Evolutionary conservation across 805 yeast genomes (phyloP), one percentile per base, ranked within the genome.

Genomic region (Lachancea nothofagi): DNA sequence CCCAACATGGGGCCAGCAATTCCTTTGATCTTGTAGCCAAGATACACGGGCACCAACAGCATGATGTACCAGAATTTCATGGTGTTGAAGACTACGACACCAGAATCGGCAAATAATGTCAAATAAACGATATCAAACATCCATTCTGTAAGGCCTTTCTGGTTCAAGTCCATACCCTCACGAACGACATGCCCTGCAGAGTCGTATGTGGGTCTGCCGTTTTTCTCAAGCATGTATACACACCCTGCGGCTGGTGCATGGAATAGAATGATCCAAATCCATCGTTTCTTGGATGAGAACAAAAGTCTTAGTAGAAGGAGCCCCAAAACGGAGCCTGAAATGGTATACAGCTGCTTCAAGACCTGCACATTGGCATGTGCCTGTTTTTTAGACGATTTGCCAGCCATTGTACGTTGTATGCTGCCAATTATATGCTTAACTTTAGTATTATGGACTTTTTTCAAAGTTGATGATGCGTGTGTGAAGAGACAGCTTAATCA

Each of bases 101-200:
- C 62, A 1, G 70, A 30, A 43, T 75, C 72, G 19, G 74, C 63
- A n/a, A 69, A 44, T 57, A 76, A 61, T 6, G 80, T 74, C 36
- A 75, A 45, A 53, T 77, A 77, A 30, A 77, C 60, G 26, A 73
- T 47, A 50, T 77, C 83, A 46, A 75, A 74, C 56, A 76, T 56
- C 53, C 74, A 75, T 53, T 75, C 80, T 26, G 67, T 69, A 9
- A 75, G 54, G 0, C 80, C 80, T 8, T 42, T 26, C 19, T 70
- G 72, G 24, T 56, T 52, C 34, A 77, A 58, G 46, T 77, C 79
- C 32, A 67, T 69, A 1, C 80, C 80, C 26, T 69, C 60, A 17
- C 58, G 65, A 7, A 66, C 47, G 41, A 74, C 56, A 46, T 65
- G 68, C 4, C 63, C 59, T 30, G 45, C 38, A 5, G 36, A 13